Percentiles rank a stretch among this genome's conserved stretches.
Conservation (phyloP, 495 filamentous ascomycete species). For the Sporormia fimetaria region DNA sequence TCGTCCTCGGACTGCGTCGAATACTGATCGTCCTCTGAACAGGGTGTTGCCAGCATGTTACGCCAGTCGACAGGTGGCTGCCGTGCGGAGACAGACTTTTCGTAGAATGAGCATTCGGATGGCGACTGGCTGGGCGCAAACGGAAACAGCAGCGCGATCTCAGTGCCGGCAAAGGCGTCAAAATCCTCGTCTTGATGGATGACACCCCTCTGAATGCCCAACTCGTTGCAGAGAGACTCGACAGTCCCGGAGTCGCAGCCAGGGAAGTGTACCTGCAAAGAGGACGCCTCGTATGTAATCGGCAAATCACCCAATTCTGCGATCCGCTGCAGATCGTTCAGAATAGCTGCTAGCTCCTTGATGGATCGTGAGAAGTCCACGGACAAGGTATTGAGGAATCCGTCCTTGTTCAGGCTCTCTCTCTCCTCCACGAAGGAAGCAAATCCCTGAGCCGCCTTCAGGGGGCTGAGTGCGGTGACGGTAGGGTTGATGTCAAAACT, state of each 20-base stretch:
- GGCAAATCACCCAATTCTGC: constrained; percentile 71
- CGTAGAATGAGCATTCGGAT: constrained; percentile 29
- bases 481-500: constrained; percentile 82
- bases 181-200: constrained; percentile 61
- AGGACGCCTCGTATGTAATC: constrained; percentile 53
- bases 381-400: constrained; percentile 72
- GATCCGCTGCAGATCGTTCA: constrained; percentile 71
- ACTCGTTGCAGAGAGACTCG: constrained; percentile 71
- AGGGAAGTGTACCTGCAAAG: constrained; percentile 73
- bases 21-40: constrained; percentile 18
- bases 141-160: constrained; percentile 70
- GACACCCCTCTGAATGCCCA: constrained; percentile 66
- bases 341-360: constrained; percentile 65
- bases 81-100: constrained; percentile 18
- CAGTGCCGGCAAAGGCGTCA: constrained; percentile 33
- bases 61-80: constrained; percentile 41
- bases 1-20: constrained; percentile 30
- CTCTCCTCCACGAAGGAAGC: constrained; percentile 14
- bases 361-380: constrained; percentile 81
- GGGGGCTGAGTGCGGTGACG: constrained; percentile 65
- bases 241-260: constrained; percentile 81
- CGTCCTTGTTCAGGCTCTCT: constrained; percentile 58
- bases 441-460: constrained; percentile 35
- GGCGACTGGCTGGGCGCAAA: constrained; percentile 54
- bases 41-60: constrained; percentile 41